Evolutionary conservation across 148 eudicot genomes (phyloP).

Genomic region (Fagopyrum homotropicum): DNA sequence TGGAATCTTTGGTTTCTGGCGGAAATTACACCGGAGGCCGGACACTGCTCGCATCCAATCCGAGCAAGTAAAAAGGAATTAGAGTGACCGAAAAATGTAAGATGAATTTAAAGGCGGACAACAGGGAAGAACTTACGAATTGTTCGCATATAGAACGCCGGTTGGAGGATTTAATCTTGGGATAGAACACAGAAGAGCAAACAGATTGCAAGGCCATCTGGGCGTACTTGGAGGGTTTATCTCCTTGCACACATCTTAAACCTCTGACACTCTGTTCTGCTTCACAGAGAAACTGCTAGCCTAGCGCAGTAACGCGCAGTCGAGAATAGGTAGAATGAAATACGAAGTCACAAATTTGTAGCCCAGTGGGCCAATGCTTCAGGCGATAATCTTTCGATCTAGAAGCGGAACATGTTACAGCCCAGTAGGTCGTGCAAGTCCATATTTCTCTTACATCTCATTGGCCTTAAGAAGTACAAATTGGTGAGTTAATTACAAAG

Average conservation of each 20-base stretch:
- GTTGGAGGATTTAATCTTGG: not conserved
- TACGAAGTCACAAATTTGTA: not conserved
- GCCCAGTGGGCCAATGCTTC: slow-evolving; percentile 15
- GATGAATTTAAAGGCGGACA: not conserved
- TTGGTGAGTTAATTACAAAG: no score
- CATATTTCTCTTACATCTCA: not conserved
- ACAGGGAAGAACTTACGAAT: slow-evolving; percentile 1
- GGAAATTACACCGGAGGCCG: slow-evolving; percentile 1
- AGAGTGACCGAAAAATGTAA: not conserved
- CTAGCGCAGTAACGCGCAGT: no score
- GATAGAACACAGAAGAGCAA: not conserved
- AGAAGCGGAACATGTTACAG: not conserved
- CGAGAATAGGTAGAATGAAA: no score
- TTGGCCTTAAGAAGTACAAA: no score
- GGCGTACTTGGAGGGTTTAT: not conserved
- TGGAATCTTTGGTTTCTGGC: slow-evolving; percentile 10
- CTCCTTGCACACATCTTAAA: slow-evolving; percentile 4
- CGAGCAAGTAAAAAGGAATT: not conserved
- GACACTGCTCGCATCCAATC: not conserved
- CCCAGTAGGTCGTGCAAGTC: not conserved
- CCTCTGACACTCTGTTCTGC: not conserved
- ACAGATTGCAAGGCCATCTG: slow-evolving; percentile 10
- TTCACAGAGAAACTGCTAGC: not conserved
- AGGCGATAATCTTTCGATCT: not conserved
- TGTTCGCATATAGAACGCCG: not conserved